These are phyloP conservation scores for Ogataea populi-albae DNA, from an alignment of 805 yeast genomes.

Conservation along the genomic window DNA sequence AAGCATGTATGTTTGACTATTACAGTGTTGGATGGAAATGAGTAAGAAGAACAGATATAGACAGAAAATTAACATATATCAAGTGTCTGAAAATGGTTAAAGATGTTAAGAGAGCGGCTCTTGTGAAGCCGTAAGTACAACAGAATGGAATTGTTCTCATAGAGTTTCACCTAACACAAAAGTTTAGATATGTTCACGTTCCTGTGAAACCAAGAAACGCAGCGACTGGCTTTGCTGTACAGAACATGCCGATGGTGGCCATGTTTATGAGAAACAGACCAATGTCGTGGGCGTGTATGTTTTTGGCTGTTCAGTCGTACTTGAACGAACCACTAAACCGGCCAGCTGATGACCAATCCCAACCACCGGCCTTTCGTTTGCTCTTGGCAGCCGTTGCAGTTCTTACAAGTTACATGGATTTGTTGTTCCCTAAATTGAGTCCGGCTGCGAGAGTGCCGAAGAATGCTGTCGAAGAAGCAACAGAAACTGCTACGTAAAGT, in stretches of 20 bases:
- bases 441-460: conserved; percentile 29
- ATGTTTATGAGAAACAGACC: conserved; percentile 58
- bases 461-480: conserved; percentile 1
- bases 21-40: no score
- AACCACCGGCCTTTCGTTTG: conserved; percentile 47
- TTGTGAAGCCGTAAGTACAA: conserved; percentile 26
- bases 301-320: conserved; percentile 49
- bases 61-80: no score
- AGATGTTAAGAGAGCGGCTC: conserved; percentile 31
- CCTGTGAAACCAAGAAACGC: conserved; percentile 46
- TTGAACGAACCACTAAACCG: conserved; percentile 37
- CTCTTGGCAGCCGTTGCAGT: conserved; percentile 47
- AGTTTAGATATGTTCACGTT: conserved; percentile 41
- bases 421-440: conserved; percentile 44
- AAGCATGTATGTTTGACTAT: no score
- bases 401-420: conserved; percentile 49
- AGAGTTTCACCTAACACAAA: conserved; percentile 4
- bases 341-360: conserved; percentile 31
- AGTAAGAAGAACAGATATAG: no score
- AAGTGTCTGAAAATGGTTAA: conserved; percentile 25
- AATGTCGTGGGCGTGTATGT: conserved; percentile 53
- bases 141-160: background rate
- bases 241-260: conserved; percentile 60
- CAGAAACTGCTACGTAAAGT: no score
- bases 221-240: conserved; percentile 47